Evolutionary conservation across 1,139 yeast genomes (phyloP), one percentile per base, ranked within the genome.

Genomic region (Blastobotrys buckinghamii): DNA sequence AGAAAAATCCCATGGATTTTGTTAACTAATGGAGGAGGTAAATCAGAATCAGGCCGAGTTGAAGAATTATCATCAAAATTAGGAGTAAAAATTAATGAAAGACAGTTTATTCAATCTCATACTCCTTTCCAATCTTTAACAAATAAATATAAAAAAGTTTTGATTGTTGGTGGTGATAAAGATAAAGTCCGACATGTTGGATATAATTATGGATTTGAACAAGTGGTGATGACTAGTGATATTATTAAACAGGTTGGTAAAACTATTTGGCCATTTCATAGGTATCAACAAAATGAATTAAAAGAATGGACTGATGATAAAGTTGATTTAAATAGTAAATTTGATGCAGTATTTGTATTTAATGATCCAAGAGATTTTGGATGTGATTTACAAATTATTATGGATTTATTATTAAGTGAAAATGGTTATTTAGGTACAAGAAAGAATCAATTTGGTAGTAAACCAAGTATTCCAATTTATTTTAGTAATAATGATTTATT

Each of bases 1-100:
- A 63, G 75, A 33, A 70, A 74, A n/a, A 70, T 90, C 13, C 97
- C 98, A 0, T 92, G 81, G 71, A 80, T 89, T 20, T 65, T 92
- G 42, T 71, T 92, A 63, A 92, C 97, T 19, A 92, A 92, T 63
- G 97, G 98, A 26, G 98, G 98, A 6, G 97, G 98, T 2, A 76
- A 76, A 47, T 69, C 79, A 22, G 98, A 92, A 63, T 54, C 61
- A 6, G 75, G 73, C 16, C 73, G 97, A 41, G 81, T 81, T 1
- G 71, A 72, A 6, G 78, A 75, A 47, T 67, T 92, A 15, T 74
- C 83, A 2, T 59, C 69, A n/a, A 68, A 69, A 30, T 65, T 86
- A 33, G 67, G 71, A 1, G 70, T 87, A 19, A 73, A 77, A 8
- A 54, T 64, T 29, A 43, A 55, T 39, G 77, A 81, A 4, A 68